Evolutionary conservation across 2,329 filamentous ascomycete genomes (phyloP), one percentile per base, ranked within the genome.

Genomic region (Penicillium digitatum): DNA sequence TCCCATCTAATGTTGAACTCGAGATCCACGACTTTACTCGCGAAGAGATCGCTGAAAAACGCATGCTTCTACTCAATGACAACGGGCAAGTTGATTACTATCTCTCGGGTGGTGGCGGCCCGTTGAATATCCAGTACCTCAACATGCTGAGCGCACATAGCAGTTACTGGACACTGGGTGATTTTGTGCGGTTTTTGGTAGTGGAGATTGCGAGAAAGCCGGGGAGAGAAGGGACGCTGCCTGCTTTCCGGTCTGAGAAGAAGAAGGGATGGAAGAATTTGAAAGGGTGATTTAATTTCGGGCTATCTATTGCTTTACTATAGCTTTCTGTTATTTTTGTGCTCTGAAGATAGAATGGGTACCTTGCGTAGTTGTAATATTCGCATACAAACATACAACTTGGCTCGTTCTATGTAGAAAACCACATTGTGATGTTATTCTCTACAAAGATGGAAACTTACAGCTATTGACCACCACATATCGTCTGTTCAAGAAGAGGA

Each of bases 131-230:
- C 24, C 92, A 97, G 74, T 99, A 99, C 70, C 75, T 97, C 34
- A 96, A 95, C 63, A 99, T 99, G 94, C 76, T 99, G 52, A 89
- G 90, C 54, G 94, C 94, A 9, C 94, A 99, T 73, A 91, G 89
- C 53, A 93, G 89, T 69, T 99, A 99, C 72, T 99, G 94, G 94
- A 82, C 85, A 2, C 86, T 88, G 65, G 83, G 79, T 27, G 94
- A 97, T 69, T 92, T 99, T 70, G 86, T 95, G n/a, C 79, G 92
- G 42, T 87, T 97, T 78, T 75, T 97, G 47, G 95, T 95, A 40
- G 79, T 93, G 31, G 94, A 99, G 74, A 86, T 95, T 63, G 92
- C 92, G 3, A 79, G 93, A 59, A 80, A 80, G 62, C 82, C 84
- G 5, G 92, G 93, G 0, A 85, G 82, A 62, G 78, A 81, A 12